Percentiles rank a stretch among this genome's conserved stretches.
Conservation (phyloP, 495 filamentous ascomycete species). For the Podospora didyma region DNA sequence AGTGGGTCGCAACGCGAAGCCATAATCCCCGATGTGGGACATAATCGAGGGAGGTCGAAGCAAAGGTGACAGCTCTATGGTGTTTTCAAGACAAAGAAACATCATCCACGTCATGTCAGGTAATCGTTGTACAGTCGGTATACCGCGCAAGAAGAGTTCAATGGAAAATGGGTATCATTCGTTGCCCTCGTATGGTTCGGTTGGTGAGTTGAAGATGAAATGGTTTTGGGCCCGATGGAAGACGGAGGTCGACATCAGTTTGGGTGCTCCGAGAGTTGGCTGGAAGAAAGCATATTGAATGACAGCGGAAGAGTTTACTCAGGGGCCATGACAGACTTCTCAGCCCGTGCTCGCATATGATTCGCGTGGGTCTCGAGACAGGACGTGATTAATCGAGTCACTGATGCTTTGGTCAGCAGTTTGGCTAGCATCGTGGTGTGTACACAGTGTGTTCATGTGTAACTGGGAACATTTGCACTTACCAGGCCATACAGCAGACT, state of each 20-base stretch:
- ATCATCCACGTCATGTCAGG: no score
- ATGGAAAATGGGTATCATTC: constrained; percentile 13
- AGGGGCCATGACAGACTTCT: constrained; percentile 49
- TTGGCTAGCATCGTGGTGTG: background rate
- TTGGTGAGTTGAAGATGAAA: background rate
- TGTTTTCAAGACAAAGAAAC: background rate
- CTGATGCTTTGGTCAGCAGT: constrained; percentile 36
- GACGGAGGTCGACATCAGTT: background rate
- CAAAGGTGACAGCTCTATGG: background rate
- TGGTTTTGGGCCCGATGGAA: background rate
- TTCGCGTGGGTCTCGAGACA: constrained; percentile 82
- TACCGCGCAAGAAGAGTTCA: background rate
- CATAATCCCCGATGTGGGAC: no score
- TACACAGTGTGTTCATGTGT: no score
- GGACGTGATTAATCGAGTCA: constrained; percentile 83
- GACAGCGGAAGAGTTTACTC: constrained; percentile 6
- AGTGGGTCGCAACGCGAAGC: no score
- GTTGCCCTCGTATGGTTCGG: constrained; percentile 1
- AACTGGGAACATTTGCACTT: constrained; percentile 30
- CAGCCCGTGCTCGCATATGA: constrained; percentile 67
- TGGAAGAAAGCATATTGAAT: background rate
- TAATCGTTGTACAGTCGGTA: no score
- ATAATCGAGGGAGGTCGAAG: background rate
- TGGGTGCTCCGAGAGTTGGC: no score
- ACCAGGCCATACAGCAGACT: constrained; percentile 91